Evolutionary conservation across 1,139 yeast genomes (phyloP).

Genomic region (Suhomyces maxii): DNA sequence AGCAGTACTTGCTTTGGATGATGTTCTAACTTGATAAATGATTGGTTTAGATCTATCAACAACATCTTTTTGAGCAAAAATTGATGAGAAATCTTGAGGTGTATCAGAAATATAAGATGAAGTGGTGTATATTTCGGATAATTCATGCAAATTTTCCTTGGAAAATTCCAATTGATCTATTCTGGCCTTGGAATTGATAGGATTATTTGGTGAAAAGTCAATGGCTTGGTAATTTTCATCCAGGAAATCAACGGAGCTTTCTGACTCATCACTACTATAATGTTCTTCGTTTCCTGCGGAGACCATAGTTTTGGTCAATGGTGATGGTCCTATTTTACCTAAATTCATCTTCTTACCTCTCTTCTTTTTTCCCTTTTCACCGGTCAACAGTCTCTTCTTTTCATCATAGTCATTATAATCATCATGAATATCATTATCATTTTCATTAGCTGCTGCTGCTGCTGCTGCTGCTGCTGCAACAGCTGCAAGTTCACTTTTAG

Average conservation of each 20-base stretch:
- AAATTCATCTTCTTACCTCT: slow-evolving; percentile 4
- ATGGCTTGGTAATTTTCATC: slow-evolving; percentile 5
- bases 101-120: slow-evolving; percentile 6
- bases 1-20: slow-evolving; percentile 32
- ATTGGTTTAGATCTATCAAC: slow-evolving; percentile 31
- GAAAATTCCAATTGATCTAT: slow-evolving; percentile 22
- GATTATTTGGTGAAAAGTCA: slow-evolving; percentile 8
- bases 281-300: slow-evolving; percentile 3
- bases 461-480: slow-evolving; percentile 11
- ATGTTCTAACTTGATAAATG: slow-evolving; percentile 30
- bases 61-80: slow-evolving; percentile 22
- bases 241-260: not conserved
- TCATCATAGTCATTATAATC: slow-evolving; percentile 6
- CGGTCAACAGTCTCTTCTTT: slow-evolving; percentile 13
- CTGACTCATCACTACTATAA: slow-evolving; percentile 4
- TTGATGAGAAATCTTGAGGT: slow-evolving; percentile 19
- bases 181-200: slow-evolving; percentile 5
- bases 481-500: slow-evolving; percentile 27
- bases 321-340: slow-evolving; percentile 16
- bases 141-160: slow-evolving; percentile 15
- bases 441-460: slow-evolving; percentile 13
- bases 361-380: slow-evolving; percentile 10
- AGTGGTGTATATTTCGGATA: slow-evolving; percentile 1
- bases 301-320: slow-evolving; percentile 18
- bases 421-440: slow-evolving; percentile 15